Evolutionary conservation across 2,329 filamentous ascomycete genomes (phyloP).

Genomic region (Sporothrix phasma): DNA sequence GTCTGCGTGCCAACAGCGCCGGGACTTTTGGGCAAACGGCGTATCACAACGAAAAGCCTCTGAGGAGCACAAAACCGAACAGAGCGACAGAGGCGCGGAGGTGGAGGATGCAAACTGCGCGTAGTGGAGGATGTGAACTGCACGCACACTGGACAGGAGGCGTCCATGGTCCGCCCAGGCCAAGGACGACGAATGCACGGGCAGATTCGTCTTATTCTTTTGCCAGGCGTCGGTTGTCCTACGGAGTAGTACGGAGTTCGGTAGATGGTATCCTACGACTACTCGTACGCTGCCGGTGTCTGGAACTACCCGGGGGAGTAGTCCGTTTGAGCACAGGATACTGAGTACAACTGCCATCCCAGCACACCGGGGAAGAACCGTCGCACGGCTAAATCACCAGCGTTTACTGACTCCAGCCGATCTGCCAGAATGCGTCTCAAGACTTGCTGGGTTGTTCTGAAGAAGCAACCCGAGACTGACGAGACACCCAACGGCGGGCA

Average conservation of each 20-base stretch:
- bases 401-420: neutral
- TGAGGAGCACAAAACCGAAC: constrained; percentile 3
- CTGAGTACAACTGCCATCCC: neutral
- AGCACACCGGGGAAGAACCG: too few species aligned
- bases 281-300: neutral
- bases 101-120: too few species aligned
- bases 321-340: neutral
- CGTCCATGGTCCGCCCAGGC: neutral
- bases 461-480: neutral
- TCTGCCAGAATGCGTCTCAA: constrained; percentile 11
- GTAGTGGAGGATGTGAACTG: neutral
- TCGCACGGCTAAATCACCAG: neutral
- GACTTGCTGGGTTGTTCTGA: constrained; percentile 1
- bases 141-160: neutral
- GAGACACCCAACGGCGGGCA: neutral
- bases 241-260: too few species aligned
- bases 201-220: too few species aligned
- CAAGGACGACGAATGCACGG: neutral
- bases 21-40: neutral
- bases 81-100: neutral
- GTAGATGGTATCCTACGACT: too few species aligned
- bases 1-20: constrained; percentile 1
- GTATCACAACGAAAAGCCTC: constrained; percentile 4
- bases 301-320: neutral
- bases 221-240: neutral